A percentile compares a stretch with the other conserved stretches of the same genome.
These are phyloP conservation scores for Paramyrothecium roridum DNA, from an alignment of 2,329 filamentous ascomycete species.

Conservation along the genomic window DNA sequence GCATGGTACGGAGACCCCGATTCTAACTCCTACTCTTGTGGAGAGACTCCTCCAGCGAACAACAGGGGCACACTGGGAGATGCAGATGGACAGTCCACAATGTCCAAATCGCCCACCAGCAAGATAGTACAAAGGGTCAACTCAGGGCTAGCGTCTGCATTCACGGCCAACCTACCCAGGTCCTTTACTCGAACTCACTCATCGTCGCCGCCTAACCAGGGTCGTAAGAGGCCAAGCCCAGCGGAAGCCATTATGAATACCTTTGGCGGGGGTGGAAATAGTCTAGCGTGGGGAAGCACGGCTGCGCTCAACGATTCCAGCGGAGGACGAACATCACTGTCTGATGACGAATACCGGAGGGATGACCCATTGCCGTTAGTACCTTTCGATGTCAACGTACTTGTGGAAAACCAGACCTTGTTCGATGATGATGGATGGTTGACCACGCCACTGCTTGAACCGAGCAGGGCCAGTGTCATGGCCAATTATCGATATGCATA, in stretches of 20 bases:
- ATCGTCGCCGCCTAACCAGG: constrained; percentile 40
- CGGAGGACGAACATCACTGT: constrained; percentile 47
- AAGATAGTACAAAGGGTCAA: constrained; percentile 51
- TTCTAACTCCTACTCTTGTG: constrained; percentile 58
- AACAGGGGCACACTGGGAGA: constrained; percentile 43
- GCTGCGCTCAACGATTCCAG: constrained; percentile 36
- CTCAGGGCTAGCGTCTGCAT: constrained; percentile 51
- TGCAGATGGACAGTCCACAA: constrained; percentile 44
- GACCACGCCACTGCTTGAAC: constrained; percentile 54
- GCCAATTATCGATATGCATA: constrained; percentile 63
- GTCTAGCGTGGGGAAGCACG: constrained; percentile 47
- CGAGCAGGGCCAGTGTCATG: constrained; percentile 44
- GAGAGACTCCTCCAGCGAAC: constrained; percentile 57
- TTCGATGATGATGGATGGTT: constrained; percentile 70
- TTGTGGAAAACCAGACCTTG: constrained; percentile 58
- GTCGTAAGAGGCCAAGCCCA: constrained; percentile 56
- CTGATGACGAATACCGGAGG: constrained; percentile 48
- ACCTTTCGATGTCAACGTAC: constrained; percentile 48
- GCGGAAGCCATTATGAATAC: constrained; percentile 58
- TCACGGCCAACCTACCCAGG: constrained; percentile 54
- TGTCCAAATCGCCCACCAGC: constrained; percentile 59
- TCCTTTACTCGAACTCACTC: constrained; percentile 34
- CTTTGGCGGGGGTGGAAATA: constrained; percentile 43
- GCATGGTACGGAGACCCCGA: constrained; percentile 50
- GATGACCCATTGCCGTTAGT: constrained; percentile 46